phyloP scores from a whole-genome alignment of 1,284 basidiomycete genomes.

The Fistulinella staudtii region DNA sequence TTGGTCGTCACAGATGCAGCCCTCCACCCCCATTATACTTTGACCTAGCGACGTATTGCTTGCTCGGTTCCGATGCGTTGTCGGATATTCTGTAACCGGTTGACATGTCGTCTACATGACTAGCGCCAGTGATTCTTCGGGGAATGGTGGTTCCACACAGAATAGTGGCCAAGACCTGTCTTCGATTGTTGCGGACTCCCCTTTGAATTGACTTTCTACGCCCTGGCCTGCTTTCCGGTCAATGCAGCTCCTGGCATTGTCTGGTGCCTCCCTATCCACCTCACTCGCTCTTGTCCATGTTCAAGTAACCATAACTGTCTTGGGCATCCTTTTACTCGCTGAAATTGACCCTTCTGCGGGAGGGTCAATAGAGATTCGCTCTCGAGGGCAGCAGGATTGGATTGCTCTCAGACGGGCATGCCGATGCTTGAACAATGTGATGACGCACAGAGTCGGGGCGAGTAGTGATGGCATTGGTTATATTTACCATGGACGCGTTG shows the following conservation, averaged over 20 bases:
- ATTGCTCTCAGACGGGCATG: slow-evolving; percentile 9
- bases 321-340: slow-evolving; percentile 12
- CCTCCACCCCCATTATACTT: slow-evolving; percentile 25
- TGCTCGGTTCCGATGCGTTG: slow-evolving; percentile 16
- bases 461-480: slow-evolving; percentile 8
- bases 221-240: slow-evolving; percentile 18
- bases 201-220: slow-evolving; percentile 14
- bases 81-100: slow-evolving; percentile 17
- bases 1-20: slow-evolving; percentile 19
- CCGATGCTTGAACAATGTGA: slow-evolving; percentile 9
- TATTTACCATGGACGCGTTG: slow-evolving; percentile 6
- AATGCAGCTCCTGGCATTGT: slow-evolving; percentile 3
- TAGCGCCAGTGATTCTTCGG: slow-evolving; percentile 2
- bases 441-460: slow-evolving; percentile 23
- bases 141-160: background rate
- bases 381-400: slow-evolving; percentile 26
- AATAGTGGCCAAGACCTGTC: slow-evolving; percentile 28
- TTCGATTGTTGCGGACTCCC: slow-evolving; percentile 9
- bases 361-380: slow-evolving; percentile 33
- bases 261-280: slow-evolving; percentile 2
- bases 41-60: slow-evolving; percentile 15
- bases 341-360: slow-evolving; percentile 22
- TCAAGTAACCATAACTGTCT: slow-evolving; percentile 1
- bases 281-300: slow-evolving; percentile 15
- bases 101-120: slow-evolving; percentile 4